Conservation (phyloP, 2,329 filamentous ascomycete species). For the Triangularia verruculosa region DNA sequence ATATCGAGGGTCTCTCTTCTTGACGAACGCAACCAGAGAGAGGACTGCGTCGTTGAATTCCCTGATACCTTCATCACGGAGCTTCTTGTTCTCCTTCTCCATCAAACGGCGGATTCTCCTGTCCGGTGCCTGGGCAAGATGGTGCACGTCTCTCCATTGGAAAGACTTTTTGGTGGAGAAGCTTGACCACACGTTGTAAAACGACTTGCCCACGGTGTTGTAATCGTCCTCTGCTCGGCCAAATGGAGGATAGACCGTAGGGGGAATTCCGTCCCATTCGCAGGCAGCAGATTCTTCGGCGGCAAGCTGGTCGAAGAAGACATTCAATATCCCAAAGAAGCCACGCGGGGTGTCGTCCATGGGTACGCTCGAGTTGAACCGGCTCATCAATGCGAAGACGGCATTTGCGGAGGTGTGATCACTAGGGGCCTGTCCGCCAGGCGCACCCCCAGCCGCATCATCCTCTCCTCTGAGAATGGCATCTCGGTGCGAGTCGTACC, state of each 20-base stretch:
- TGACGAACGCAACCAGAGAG: conserved; percentile 80
- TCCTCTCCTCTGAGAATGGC: conserved; percentile 71
- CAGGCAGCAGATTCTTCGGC: conserved; percentile 75
- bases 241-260: conserved; percentile 74
- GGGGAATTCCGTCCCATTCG: conserved; percentile 61
- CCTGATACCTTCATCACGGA: conserved; percentile 75
- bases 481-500: conserved; percentile 94
- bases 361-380: conserved; percentile 73
- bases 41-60: conserved; percentile 93
- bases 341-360: conserved; percentile 77
- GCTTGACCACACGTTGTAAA: conserved; percentile 76
- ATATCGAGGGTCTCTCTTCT: conserved; percentile 87
- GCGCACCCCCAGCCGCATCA: conserved; percentile 36
- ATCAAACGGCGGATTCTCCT: conserved; percentile 76
- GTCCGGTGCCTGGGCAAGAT: conserved; percentile 82
- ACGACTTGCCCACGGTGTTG: conserved; percentile 71
- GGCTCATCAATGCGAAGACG: conserved; percentile 72
- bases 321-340: conserved; percentile 78
- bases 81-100: conserved; percentile 90
- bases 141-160: conserved; percentile 83
- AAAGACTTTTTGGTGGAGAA: conserved; percentile 87
- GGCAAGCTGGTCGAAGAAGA: conserved; percentile 76
- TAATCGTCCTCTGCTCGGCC: conserved; percentile 73
- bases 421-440: conserved; percentile 52
- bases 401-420: conserved; percentile 78